Conservation (phyloP, 306 rosid genomes). For the Styphnolobium japonicum region DNA sequence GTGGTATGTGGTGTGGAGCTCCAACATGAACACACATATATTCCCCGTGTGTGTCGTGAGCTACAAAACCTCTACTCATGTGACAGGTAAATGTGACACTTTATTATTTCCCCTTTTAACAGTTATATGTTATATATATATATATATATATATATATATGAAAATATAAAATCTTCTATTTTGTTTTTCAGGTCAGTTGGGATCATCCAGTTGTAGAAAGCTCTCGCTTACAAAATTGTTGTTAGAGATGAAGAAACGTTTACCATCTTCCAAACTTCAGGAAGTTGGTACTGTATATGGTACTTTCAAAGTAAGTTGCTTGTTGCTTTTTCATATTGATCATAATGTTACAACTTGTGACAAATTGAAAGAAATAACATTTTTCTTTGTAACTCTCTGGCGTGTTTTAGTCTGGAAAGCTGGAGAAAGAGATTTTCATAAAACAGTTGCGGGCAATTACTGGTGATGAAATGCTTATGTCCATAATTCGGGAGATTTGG, state of each 20-base stretch:
- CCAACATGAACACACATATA: slow-evolving; percentile 52
- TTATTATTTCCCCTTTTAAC: neutral
- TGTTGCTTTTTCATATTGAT: neutral
- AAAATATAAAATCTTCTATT: neutral
- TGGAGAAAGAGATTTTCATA: slow-evolving; percentile 35
- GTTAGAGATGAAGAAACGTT: slow-evolving; percentile 37
- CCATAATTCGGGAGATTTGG: slow-evolving; percentile 40
- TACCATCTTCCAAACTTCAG: slow-evolving; percentile 45
- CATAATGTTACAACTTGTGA: neutral
- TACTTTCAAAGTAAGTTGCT: slow-evolving; percentile 34
- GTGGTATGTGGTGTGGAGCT: slow-evolving; percentile 57
- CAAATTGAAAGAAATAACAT: neutral
- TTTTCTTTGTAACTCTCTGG: neutral
- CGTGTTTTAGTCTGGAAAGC: slow-evolving; percentile 44
- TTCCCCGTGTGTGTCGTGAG: slow-evolving; percentile 60
- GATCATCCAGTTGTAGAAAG: neutral
- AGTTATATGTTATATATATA: neutral
- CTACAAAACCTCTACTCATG: slow-evolving; percentile 35
- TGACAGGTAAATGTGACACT: slow-evolving; percentile 28
- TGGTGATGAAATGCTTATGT: slow-evolving; percentile 48
- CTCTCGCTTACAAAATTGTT: slow-evolving; percentile 26
- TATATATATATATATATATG: too few species aligned
- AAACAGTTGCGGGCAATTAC: slow-evolving; percentile 43
- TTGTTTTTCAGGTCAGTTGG: slow-evolving; percentile 29
- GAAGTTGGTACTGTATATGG: slow-evolving; percentile 29